phyloP scores from a whole-genome alignment of 2,329 filamentous ascomycete species.

The Fusarium nisikadoi region DNA sequence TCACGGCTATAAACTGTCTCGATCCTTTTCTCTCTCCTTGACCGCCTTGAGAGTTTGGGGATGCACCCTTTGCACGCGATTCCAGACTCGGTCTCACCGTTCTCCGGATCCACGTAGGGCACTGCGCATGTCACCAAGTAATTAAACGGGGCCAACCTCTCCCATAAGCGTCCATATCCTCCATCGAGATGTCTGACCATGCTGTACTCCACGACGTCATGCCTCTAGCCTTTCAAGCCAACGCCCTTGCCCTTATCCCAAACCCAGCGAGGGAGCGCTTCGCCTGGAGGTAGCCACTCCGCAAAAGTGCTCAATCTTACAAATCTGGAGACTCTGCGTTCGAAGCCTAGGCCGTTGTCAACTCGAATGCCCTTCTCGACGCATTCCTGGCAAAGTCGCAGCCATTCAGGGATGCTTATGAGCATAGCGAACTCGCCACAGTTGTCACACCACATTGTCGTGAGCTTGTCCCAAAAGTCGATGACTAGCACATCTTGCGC shows the following conservation, averaged over 20 bases:
- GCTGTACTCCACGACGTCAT: neutral
- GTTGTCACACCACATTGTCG: slow-evolving; percentile 38
- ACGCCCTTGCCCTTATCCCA: neutral
- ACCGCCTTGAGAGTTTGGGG: rapidly evolving
- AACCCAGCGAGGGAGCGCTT: neutral
- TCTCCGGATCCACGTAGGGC: neutral
- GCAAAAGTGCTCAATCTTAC: rapidly evolving
- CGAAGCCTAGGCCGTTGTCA: rapidly evolving
- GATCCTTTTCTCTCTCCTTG: neutral
- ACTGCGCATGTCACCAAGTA: neutral
- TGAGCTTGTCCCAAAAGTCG: slow-evolving; percentile 41
- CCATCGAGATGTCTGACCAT: neutral
- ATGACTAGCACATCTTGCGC: slow-evolving; percentile 23
- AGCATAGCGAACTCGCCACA: slow-evolving; percentile 37
- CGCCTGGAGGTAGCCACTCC: neutral
- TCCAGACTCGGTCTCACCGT: rapidly evolving
- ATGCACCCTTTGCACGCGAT: neutral
- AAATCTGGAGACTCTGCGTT: rapidly evolving
- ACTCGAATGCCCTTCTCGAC: neutral
- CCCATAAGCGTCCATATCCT: neutral
- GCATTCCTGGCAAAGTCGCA: slow-evolving; percentile 46
- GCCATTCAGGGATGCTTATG: slow-evolving; percentile 42
- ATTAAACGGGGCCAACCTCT: neutral
- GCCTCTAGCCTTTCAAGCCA: neutral
- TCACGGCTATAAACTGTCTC: neutral